Base-by-base conservation (phyloP, 129 eudicot species). In the Rutidosis leptorrhynchoides region DNA sequence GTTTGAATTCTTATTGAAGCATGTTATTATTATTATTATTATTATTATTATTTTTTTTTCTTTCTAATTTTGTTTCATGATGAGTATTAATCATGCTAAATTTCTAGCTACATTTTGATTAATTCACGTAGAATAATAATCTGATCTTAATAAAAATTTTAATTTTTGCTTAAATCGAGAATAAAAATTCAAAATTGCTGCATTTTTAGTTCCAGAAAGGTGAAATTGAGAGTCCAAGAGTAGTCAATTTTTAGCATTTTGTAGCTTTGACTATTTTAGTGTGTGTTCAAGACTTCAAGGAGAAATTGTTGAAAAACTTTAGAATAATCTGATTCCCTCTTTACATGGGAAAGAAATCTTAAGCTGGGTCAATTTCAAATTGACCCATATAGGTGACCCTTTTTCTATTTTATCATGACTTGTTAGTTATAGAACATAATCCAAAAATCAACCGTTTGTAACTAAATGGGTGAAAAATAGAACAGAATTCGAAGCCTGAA, bases 51-150 rank as follows among this genome's bases (percentile, higher is more conserved):
- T 24, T 51, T 26, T 5, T 23, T 21, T 42, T 3, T 35, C 23
- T 60, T 29, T 28, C 24, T 49, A 53, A 25, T 15, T 61, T 71
- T 15, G 77, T 25, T 63, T 52, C 12, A 52, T 11, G 12, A 51
- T 60, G 52, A 43, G 64, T 63, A 29, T 25, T 60, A n/a, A n/a
- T 6, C 23, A 20, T 22, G 8, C 5, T 65, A 46, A 62, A 25
- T 24, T 48, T 58, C 2, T 27, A 22, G 46, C 17, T 55, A 5
- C 37, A 27, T 71, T 71, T 66, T 15, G 60, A 76, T 67, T 37
- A 11, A 43, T 70, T 70, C 33, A 30, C 12, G 24, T 58, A 27
- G 70, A 27, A 51, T 24, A n/a, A 40, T 43, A 46, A 60, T 53
- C 27, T 20, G 67, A 59, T 59, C 56, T 43, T 12, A 27, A 14